Evolutionary conservation across 805 yeast genomes (phyloP), one percentile per base, ranked within the genome.

Genomic region (Wickerhamiella parazyma): DNA sequence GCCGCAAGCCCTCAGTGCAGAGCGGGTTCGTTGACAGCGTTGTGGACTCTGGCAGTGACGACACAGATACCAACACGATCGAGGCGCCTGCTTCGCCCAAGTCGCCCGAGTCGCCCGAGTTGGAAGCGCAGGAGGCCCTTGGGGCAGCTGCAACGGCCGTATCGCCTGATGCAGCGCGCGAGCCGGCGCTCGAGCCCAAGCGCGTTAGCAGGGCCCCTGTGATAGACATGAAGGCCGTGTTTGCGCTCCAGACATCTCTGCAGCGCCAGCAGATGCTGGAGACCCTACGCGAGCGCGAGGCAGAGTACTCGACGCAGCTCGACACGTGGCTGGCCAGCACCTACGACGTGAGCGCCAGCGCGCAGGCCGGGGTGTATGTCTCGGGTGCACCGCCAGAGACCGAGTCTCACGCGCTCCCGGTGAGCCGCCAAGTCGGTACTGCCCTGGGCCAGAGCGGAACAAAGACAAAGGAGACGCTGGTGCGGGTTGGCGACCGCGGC

Each of bases 231-330:
- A 42, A 53, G 11, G 61, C 58, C 3, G 51, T 58, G 14, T 44
- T 61, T 16, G 46, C 55, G 21, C 50, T 52, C 11, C 51, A 53
- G 8, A 38, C 54, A 2, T 45, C 58, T 10, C 56, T 49, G 19
- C 57, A 58, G 25, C 53, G 64, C 2, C 45, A 49, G 14, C 47
- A 45, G 34, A 55, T 55, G 25, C 55, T 62, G 36, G 47, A 56
- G 17, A 48, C 45, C 9, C 53, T 62, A 12, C 49, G 62, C 8
- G 40, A 43, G n/a, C 50, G 56, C 6, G 65, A 62, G 46, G 49
- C 50, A 11, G 63, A 56, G 38, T 61, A 58, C 46, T 47, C 54
- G 1, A 50, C 66, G 1, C 64, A 64, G 9, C 51, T 62, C 19
- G 51, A 51, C 25, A 53, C 56, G 12, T 62, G 66, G 66, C 55